Conservation (phyloP, 768 basidiomycete species). For the Porphyrellus cyaneotinctus region DNA sequence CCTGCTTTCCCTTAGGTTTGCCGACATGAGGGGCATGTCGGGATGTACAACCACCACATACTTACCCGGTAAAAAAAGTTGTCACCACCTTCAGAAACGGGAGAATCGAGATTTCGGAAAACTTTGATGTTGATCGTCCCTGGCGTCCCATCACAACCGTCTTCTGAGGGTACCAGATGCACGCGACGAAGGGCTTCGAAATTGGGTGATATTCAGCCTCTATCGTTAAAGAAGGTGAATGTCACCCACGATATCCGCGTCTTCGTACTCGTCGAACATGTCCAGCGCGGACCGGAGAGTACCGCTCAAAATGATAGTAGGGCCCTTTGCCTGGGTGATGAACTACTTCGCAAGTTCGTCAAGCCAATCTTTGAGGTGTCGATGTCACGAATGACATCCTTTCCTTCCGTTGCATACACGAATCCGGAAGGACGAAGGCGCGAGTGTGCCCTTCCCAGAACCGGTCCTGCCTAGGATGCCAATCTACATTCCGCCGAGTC, state of each 20-base stretch:
- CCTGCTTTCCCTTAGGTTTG: too few relatives aligned
- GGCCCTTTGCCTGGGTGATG: conserved; percentile 63
- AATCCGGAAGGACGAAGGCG: conserved; percentile 83
- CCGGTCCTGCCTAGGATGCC: conserved; percentile 69
- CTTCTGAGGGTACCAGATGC: conserved; percentile 66
- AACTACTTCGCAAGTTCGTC: conserved; percentile 63
- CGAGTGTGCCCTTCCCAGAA: conserved; percentile 78
- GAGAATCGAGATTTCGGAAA: conserved; percentile 70
- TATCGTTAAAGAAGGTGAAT: not conserved
- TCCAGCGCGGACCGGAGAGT: conserved; percentile 77
- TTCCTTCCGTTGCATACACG: conserved; percentile 79
- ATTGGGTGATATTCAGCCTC: conserved; percentile 32
- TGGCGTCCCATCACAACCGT: conserved; percentile 34
- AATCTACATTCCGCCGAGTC: conserved; percentile 43
- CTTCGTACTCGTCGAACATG: conserved; percentile 83
- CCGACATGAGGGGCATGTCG: too few relatives aligned
- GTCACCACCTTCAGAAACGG: conserved; percentile 83
- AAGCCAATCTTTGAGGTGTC: conserved; percentile 79
- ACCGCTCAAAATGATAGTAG: conserved; percentile 74
- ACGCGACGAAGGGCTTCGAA: conserved; percentile 83
- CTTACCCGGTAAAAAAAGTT: too few relatives aligned
- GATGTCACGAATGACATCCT: conserved; percentile 70
- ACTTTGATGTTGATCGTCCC: conserved; percentile 64
- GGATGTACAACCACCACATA: too few relatives aligned
- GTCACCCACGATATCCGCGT: conserved; percentile 67